Evolutionary conservation across 306 rosid genomes (phyloP).

Genomic region (Inga laurina): DNA sequence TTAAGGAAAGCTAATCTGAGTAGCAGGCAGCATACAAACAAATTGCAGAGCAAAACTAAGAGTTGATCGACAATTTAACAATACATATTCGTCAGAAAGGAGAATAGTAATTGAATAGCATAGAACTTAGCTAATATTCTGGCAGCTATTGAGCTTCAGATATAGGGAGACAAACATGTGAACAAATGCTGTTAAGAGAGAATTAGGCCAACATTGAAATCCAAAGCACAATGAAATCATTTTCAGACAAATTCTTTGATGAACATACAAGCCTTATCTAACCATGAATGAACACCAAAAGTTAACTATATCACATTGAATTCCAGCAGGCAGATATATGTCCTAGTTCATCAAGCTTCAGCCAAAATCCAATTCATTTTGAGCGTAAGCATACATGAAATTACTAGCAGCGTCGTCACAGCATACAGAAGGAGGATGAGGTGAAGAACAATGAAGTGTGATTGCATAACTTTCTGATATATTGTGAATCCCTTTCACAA

Average conservation of each 20-base stretch:
- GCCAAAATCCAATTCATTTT: background rate
- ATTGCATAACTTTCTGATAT: background rate
- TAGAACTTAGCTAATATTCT: background rate
- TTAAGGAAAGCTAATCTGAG: background rate
- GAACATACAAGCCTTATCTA: background rate
- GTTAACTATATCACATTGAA: background rate
- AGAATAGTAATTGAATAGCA: background rate
- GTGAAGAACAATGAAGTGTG: background rate
- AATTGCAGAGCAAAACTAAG: background rate
- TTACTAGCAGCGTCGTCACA: background rate
- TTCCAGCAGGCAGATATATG: constrained; percentile 3
- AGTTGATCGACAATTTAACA: background rate
- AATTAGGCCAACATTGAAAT: background rate
- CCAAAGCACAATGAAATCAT: background rate
- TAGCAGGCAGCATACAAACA: background rate
- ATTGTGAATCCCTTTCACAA: background rate
- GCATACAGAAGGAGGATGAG: background rate
- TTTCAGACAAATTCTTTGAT: background rate
- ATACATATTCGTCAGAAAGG: background rate
- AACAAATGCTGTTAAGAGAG: background rate
- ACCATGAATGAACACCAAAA: constrained; percentile 2
- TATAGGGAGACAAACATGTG: background rate
- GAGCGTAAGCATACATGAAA: background rate
- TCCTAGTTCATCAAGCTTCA: constrained; percentile 8
- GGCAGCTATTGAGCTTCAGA: background rate